Evolutionary conservation across 176 grass and related monocot genomes (phyloP).

Genomic region (Aegilops sharonensis): DNA sequence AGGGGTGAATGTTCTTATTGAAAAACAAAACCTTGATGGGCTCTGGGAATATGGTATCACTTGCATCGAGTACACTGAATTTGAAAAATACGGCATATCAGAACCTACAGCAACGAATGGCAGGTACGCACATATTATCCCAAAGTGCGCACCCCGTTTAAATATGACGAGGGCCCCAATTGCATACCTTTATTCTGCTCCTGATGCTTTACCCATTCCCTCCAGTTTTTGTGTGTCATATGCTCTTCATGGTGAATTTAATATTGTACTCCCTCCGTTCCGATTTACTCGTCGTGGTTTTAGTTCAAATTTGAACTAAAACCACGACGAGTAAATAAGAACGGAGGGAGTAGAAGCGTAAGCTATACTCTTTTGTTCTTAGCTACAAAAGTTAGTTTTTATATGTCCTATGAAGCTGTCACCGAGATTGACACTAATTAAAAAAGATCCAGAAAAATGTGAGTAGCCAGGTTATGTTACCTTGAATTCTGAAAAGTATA

Average conservation of each 20-base stretch:
- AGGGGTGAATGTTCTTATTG: conserved; percentile 95
- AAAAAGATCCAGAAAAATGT: not conserved
- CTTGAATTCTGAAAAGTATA: not conserved
- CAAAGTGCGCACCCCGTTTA: not conserved
- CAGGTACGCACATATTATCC: conserved; percentile 46
- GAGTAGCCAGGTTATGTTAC: not conserved
- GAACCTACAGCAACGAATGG: conserved; percentile 56
- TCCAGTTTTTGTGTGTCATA: not conserved
- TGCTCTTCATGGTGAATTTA: not conserved
- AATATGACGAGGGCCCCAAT: not conserved
- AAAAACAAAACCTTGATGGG: conserved; percentile 72
- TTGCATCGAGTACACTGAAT: conserved; percentile 98
- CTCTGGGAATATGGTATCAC: conserved; percentile 91
- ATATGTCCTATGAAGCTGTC: not conserved
- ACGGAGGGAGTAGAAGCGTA: not conserved
- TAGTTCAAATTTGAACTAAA: too few species aligned
- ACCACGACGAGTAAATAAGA: too few species aligned
- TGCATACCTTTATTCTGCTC: not conserved
- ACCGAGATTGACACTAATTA: not conserved
- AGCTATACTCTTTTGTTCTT: not conserved
- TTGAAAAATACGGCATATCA: conserved; percentile 83
- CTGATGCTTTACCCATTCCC: conserved; percentile 2
- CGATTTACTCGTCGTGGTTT: too few species aligned
- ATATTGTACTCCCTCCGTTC: not conserved
- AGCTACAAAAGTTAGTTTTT: not conserved